Conservation (phyloP, 176 grass and related monocot genomes). For the Aegilops longissima region DNA sequence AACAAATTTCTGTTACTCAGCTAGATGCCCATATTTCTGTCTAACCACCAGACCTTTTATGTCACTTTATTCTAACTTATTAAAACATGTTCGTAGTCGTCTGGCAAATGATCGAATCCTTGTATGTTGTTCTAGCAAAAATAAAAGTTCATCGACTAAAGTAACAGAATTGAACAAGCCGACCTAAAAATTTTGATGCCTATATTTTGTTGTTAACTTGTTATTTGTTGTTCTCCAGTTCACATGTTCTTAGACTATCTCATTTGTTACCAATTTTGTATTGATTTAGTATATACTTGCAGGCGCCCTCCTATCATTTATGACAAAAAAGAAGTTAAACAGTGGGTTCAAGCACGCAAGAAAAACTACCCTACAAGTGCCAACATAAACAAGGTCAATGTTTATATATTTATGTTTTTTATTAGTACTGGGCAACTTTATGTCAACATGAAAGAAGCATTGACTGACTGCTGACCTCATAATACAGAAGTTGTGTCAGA, state of each 20-base stretch:
- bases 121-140: neutral
- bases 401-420: slow-evolving; percentile 4
- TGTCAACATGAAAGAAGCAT: slow-evolving; percentile 24
- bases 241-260: neutral
- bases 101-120: neutral
- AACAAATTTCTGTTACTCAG: neutral
- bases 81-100: neutral
- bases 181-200: neutral
- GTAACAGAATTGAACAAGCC: neutral
- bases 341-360: slow-evolving; percentile 81
- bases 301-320: slow-evolving; percentile 57
- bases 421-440: neutral
- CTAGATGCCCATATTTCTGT: neutral
- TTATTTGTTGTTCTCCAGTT: slow-evolving; percentile 9
- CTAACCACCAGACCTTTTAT: neutral
- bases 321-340: slow-evolving; percentile 77
- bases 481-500: slow-evolving; percentile 63
- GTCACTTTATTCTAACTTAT: neutral
- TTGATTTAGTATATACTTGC: slow-evolving; percentile 26
- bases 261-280: neutral
- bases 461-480: slow-evolving; percentile 20
- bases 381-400: slow-evolving; percentile 65
- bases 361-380: slow-evolving; percentile 75
- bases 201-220: neutral
- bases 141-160: neutral